Conservation (phyloP, 2,329 filamentous ascomycete species). For the Aspergillus fischeri region DNA sequence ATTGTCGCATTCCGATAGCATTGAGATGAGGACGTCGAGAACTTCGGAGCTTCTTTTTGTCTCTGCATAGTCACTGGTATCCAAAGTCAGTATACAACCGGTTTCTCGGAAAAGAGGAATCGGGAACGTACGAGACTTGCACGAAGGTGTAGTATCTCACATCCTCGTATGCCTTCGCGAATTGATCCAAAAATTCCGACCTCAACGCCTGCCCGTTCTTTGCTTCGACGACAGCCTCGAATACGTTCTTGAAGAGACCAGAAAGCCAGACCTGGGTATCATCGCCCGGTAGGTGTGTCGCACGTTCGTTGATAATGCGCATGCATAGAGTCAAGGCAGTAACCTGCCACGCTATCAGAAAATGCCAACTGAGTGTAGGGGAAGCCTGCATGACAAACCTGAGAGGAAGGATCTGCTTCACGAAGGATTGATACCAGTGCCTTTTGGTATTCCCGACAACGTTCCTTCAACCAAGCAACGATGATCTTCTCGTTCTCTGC, state of each 20-base stretch:
- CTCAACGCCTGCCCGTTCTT: slow-evolving; percentile 57
- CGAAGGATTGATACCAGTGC: slow-evolving; percentile 59
- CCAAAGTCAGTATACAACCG: not conserved
- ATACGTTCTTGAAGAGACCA: slow-evolving; percentile 60
- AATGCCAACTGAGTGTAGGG: not conserved
- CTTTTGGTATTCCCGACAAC: slow-evolving; percentile 66
- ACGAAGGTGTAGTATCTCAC: slow-evolving; percentile 78
- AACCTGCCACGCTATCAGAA: slow-evolving; percentile 40
- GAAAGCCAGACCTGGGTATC: slow-evolving; percentile 67
- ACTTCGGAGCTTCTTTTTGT: slow-evolving; percentile 22
- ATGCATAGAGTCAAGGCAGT: slow-evolving; percentile 75
- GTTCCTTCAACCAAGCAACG: slow-evolving; percentile 71
- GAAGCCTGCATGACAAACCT: slow-evolving; percentile 26
- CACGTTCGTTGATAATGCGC: slow-evolving; percentile 78
- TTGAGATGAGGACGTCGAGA: slow-evolving; percentile 36
- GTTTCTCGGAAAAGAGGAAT: not conserved
- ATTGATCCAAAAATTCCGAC: slow-evolving; percentile 72
- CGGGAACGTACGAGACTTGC: slow-evolving; percentile 60
- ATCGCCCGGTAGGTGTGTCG: slow-evolving; percentile 56
- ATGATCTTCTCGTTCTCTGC: slow-evolving; percentile 72
- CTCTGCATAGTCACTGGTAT: slow-evolving; percentile 33
- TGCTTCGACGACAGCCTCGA: slow-evolving; percentile 59
- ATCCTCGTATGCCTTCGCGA: slow-evolving; percentile 75
- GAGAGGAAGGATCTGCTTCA: slow-evolving; percentile 55
- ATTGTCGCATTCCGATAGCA: slow-evolving; percentile 55